phyloP scores from a whole-genome alignment of 2,329 filamentous ascomycete species.

The Lasiodiplodia citricola region DNA sequence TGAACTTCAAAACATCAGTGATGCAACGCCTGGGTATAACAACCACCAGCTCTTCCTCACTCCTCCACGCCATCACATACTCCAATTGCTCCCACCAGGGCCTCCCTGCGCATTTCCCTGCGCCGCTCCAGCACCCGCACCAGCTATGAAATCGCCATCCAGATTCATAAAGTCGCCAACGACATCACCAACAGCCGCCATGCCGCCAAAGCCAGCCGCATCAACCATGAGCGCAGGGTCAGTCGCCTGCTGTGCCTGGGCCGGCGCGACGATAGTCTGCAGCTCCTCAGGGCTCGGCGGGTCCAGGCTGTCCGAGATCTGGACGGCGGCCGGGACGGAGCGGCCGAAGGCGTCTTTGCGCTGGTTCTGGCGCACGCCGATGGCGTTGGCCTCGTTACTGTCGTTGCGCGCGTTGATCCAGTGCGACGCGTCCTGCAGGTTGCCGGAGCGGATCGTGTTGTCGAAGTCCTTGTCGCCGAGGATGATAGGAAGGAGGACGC shows the following conservation, averaged over 20 bases:
- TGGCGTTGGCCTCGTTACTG: constrained; percentile 32
- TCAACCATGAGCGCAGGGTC: constrained; percentile 16
- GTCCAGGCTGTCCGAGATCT: constrained; percentile 48
- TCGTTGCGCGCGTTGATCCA: constrained; percentile 57
- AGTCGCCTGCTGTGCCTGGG: constrained; percentile 17
- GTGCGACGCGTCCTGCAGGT: constrained; percentile 48
- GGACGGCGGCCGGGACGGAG: constrained; percentile 45
- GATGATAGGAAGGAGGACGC: constrained; percentile 53
- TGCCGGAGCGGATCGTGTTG: constrained; percentile 44
- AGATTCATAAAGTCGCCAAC: constrained; percentile 44
- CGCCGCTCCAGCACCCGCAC: background rate
- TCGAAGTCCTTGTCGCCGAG: constrained; percentile 39
- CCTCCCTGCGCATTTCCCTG: background rate
- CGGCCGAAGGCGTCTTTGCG: constrained; percentile 50
- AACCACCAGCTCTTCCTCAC: background rate
- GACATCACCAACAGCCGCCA: constrained; percentile 28
- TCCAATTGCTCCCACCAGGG: background rate
- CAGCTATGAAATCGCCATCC: constrained; percentile 17
- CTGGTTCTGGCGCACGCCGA: constrained; percentile 38
- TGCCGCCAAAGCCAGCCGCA: background rate
- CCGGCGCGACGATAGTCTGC: background rate
- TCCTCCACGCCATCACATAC: background rate
- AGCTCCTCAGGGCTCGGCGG: constrained; percentile 33
- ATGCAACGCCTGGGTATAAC: constrained; percentile 19
- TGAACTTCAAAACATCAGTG: background rate